Conservation (phyloP, 495 filamentous ascomycete genomes). For the Lasiosphaeriaceae sp. region DNA sequence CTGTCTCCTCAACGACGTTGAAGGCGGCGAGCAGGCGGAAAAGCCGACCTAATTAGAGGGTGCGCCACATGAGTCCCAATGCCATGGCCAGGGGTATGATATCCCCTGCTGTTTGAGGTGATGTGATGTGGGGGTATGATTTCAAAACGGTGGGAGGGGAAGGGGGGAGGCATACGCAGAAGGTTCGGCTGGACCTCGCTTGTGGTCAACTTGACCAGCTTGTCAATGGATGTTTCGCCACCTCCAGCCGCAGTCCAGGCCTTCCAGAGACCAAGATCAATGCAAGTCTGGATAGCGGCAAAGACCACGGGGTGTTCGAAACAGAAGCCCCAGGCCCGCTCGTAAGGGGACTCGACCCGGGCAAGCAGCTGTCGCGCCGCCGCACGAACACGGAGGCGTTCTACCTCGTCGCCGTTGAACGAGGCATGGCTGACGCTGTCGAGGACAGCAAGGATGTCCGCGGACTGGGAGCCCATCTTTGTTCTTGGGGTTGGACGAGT, state of each 20-base stretch:
- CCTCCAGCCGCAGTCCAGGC: conserved; percentile 21
- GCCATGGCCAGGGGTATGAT: background rate
- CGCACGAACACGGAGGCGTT: conserved; percentile 1
- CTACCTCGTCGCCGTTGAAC: conserved; percentile 7
- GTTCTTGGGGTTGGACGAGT: no score
- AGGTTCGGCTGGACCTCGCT: conserved; percentile 14
- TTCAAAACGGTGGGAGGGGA: background rate
- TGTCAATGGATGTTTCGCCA: conserved; percentile 14
- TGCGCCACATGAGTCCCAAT: background rate
- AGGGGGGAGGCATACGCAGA: conserved; percentile 16
- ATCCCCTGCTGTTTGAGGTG: no score
- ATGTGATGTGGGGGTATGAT: no score
- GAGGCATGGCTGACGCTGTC: conserved; percentile 1
- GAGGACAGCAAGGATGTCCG: conserved; percentile 3
- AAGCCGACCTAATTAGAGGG: background rate
- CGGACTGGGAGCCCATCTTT: conserved; percentile 1
- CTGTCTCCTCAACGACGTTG: conserved; percentile 4
- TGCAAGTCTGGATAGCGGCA: conserved; percentile 21
- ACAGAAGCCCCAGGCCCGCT: conserved; percentile 7
- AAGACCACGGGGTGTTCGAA: conserved; percentile 5
- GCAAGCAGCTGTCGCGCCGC: conserved; percentile 1
- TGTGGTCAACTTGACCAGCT: conserved; percentile 19
- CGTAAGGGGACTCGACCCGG: conserved; percentile 3
- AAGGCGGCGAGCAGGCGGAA: conserved; percentile 2
- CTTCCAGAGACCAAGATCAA: conserved; percentile 26